These are phyloP conservation scores for Massospora cicadina DNA, from an alignment of 371 early-diverging fungal genomes.

Conservation along the genomic window DNA sequence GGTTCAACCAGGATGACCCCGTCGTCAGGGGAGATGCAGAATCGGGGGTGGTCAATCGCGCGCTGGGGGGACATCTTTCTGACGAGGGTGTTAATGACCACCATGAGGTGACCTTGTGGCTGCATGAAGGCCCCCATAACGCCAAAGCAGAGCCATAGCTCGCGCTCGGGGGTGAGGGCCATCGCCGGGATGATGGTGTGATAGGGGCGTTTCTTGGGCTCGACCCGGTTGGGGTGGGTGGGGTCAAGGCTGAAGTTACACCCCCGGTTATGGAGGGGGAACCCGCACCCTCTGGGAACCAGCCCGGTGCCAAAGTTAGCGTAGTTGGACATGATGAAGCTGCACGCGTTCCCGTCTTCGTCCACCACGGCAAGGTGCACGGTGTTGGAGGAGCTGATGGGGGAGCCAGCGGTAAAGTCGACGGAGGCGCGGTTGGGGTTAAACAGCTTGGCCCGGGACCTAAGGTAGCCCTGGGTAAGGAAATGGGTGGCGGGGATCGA, in stretches of 20 bases:
- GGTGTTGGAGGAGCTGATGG: constrained; percentile 42
- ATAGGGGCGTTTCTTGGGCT: constrained; percentile 58
- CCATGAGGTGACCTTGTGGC: constrained; percentile 73
- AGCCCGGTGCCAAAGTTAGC: constrained; percentile 35
- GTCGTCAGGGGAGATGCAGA: constrained; percentile 31
- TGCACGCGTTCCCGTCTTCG: constrained; percentile 64
- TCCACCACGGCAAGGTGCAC: constrained; percentile 65
- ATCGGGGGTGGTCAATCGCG: constrained; percentile 50
- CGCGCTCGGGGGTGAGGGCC: constrained; percentile 23
- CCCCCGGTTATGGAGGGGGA: constrained; percentile 59
- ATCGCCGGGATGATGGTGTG: constrained; percentile 71
- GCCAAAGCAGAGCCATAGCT: constrained; percentile 2
- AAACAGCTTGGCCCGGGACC: constrained; percentile 32
- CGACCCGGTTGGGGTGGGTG: constrained; percentile 44
- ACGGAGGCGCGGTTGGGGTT: constrained; percentile 25
- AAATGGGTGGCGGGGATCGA: constrained; percentile 27
- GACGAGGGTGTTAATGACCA: constrained; percentile 43
- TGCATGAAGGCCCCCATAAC: constrained; percentile 30
- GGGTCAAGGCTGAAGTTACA: constrained; percentile 42
- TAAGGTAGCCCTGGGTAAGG: constrained; percentile 36
- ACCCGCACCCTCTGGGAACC: constrained; percentile 43
- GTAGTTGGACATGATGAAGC: constrained; percentile 49
- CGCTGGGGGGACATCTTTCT: constrained; percentile 39
- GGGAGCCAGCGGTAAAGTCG: constrained; percentile 32
- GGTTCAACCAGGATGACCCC: constrained; percentile 36